These are phyloP conservation scores for Solanum dulcamara DNA, from an alignment of 257 asterid genomes.

Conservation along the genomic window DNA sequence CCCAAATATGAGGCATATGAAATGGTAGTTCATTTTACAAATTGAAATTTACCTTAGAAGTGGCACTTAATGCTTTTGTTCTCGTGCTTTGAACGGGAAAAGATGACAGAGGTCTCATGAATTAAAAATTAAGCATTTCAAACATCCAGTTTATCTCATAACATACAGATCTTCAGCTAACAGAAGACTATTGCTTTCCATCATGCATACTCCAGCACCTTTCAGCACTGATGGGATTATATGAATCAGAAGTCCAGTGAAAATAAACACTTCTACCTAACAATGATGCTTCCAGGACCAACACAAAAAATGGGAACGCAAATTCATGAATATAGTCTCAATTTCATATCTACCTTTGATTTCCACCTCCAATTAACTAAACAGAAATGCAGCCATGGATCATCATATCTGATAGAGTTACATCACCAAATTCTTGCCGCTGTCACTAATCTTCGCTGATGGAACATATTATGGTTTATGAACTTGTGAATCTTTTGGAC, in stretches of 20 bases:
- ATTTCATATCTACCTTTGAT: not conserved
- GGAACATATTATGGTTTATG: not conserved
- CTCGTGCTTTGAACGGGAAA: not conserved
- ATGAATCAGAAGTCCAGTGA: not conserved
- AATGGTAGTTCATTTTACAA: not conserved
- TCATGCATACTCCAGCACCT: not conserved
- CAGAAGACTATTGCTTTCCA: not conserved
- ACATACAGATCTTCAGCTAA: not conserved
- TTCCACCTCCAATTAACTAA: not conserved
- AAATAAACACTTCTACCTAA: not conserved
- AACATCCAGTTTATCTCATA: not conserved
- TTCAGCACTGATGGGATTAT: not conserved
- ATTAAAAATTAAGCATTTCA: not conserved
- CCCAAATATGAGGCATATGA: not conserved
- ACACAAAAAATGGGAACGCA: not conserved
- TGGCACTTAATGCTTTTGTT: not conserved
- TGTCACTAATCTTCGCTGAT: not conserved
- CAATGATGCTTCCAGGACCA: not conserved
- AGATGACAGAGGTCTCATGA: not conserved
- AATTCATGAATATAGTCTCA: not conserved
- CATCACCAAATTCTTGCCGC: not conserved
- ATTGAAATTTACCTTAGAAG: not conserved
- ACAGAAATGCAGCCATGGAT: not conserved
- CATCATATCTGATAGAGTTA: not conserved
- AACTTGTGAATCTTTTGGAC: not conserved